Base-by-base conservation (phyloP, 1,284 basidiomycete genomes). In the Coniophora puteana region DNA sequence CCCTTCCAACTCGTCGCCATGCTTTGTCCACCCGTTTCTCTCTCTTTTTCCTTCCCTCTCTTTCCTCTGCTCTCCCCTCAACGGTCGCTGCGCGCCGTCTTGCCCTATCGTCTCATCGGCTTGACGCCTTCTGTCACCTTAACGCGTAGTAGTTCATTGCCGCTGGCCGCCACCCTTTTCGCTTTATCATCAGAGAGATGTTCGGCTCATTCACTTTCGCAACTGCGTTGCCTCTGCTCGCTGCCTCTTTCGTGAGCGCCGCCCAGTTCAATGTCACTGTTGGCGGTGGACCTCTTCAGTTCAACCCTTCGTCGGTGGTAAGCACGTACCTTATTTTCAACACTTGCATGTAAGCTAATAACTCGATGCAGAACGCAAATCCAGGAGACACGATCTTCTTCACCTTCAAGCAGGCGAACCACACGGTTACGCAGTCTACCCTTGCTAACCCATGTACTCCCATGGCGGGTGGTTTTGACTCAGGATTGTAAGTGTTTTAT, bases 381-480 rank as follows among this genome's bases (percentile, higher is more conserved):
- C 64, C 69, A 4, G 77, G 77, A 12, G 78, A 81, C 46, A 51
- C 55, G 5, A 60, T 81, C n/a, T 45, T 60, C 21, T 81, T 81
- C 53, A 66, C 57, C 13, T 80, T 81, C 64, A 54, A 66, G 52
- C 74, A 77, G 55, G 74, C 79, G 55, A 83, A 82, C 55, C 80
- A 83, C 51, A 81, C 79, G 6, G 73, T 68, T 17, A 80, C 79
- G 0, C 79, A 81, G 47, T 80, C 78, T 3, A 67, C 74, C 3
- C 67, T 83, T 18, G 61, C 60, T 2, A 59, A 54, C 8, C 81
- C 81, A 2, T 83, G 80, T 49, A 44, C 58, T 0, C 58, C 59
- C 10, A 43, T 60, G 8, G 43, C 56, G 0, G 62, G 55, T 33
- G 79, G 78, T 3, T 78, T 81, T 51, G 76, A 80, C 51, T 69